Evolutionary conservation across 1,139 yeast genomes (phyloP), one percentile per base, ranked within the genome.

Genomic region (Protomyces inundatus): DNA sequence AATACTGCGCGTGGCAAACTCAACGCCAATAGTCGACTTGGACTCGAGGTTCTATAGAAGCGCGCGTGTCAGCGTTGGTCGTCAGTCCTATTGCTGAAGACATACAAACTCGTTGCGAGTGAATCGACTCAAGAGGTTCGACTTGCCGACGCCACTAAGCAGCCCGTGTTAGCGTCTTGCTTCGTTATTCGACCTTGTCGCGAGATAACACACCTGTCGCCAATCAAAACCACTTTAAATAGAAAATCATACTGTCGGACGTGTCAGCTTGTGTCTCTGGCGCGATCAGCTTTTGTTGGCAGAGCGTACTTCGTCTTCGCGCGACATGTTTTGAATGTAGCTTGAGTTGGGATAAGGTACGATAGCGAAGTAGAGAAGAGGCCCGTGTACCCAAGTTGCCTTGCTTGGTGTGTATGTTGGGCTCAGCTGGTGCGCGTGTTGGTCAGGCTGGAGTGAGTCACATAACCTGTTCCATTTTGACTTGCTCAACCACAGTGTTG

Each of bases 21-120:
- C 98, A 57, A 93, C 98, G 59, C 98, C 98, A 72, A 93, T 95
- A 34, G 98, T 93, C 63, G 96, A 87, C 76, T 95, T 87, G 52
- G 95, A 87, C 75, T 93, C 98, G 70, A 91, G 82, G 77, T 91
- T 90, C 62, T 58, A 35, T 32, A 4, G 5, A 1, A n/a, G n/a
- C 10, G n/a, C 42, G 10, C n/a, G 7, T 40, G 40, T 30, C 9
- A 30, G 42, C 14, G n/a, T n/a, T 40, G 23, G 16, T n/a, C 4
- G 37, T 6, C 3, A 3, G n/a, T 6, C 23, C 23, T 6, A 30
- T 23, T 7, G 16, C 34, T 23, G 34, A 6, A n/a, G 37, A 33
- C 53, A 16, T 42, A 58, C 62, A 79, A 93, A 93, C 76, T 93
- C 98, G 76, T 93, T 91, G 69, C 97, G 83, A 10, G 98, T 90